Evolutionary conservation across 2,329 filamentous ascomycete genomes (phyloP).

Genomic region (Lachnellula arida): DNA sequence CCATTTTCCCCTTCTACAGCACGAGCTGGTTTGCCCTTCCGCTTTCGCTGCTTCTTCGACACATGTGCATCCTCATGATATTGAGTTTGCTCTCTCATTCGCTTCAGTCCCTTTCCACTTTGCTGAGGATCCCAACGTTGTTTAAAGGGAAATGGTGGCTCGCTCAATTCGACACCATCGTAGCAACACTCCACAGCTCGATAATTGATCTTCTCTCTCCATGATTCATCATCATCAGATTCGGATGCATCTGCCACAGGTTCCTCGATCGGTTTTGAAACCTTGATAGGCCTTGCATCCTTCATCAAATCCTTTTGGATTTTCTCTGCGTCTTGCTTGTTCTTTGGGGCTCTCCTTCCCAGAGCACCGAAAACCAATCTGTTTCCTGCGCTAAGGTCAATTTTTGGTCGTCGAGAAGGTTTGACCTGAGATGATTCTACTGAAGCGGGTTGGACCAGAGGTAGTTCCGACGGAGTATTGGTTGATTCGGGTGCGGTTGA

Average conservation of each 20-base stretch:
- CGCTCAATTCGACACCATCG: slow-evolving; percentile 61
- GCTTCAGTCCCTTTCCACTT: slow-evolving; percentile 47
- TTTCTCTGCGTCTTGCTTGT: slow-evolving; percentile 61
- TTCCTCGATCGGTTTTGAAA: slow-evolving; percentile 20
- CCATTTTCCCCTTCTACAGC: slow-evolving; percentile 37
- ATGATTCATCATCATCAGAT: slow-evolving; percentile 53
- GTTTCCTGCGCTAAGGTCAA: slow-evolving; percentile 58
- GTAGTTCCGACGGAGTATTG: neutral
- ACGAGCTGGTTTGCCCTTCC: slow-evolving; percentile 37
- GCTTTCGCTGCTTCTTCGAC: slow-evolving; percentile 48
- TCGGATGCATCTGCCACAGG: slow-evolving; percentile 17
- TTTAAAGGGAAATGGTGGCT: slow-evolving; percentile 84
- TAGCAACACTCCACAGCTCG: slow-evolving; percentile 79
- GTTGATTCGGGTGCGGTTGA: neutral
- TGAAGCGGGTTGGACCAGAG: slow-evolving; percentile 8
- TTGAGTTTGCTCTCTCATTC: slow-evolving; percentile 36
- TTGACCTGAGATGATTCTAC: slow-evolving; percentile 6
- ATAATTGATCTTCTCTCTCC: slow-evolving; percentile 70
- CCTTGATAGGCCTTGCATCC: slow-evolving; percentile 41
- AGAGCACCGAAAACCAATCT: slow-evolving; percentile 69
- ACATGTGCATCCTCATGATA: slow-evolving; percentile 35
- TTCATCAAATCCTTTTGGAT: slow-evolving; percentile 56
- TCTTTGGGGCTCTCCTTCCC: slow-evolving; percentile 64
- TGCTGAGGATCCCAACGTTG: slow-evolving; percentile 86
- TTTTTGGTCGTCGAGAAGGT: slow-evolving; percentile 21